Percentiles rank a stretch among this genome's conserved stretches.
These are phyloP conservation scores for Hyaloscypha finlandica DNA, from an alignment of 495 filamentous ascomycete genomes.

Conservation along the genomic window DNA sequence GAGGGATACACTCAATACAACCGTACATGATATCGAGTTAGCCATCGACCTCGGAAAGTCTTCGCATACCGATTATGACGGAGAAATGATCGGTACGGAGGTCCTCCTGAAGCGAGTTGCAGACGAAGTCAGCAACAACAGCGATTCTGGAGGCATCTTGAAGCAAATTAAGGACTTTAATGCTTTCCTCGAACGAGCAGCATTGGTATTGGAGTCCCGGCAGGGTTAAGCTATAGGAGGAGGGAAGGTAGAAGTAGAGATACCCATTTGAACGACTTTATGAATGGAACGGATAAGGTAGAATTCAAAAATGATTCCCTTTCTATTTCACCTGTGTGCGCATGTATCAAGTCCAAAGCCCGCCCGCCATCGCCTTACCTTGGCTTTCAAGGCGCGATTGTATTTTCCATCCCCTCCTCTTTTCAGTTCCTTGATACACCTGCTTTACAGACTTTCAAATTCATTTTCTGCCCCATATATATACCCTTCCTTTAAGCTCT, in stretches of 20 bases:
- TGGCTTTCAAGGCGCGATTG: too few species aligned
- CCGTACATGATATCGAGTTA: conserved; percentile 58
- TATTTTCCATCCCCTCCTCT: too few species aligned
- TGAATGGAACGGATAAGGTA: background rate
- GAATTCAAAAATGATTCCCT: background rate
- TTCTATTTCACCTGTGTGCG: background rate
- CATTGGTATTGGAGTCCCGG: conserved; percentile 45
- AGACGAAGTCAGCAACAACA: conserved; percentile 43
- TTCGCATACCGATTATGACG: background rate
- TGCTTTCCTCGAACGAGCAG: conserved; percentile 54
- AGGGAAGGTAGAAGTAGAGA: conserved; percentile 1
- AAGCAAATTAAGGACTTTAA: conserved; percentile 58
- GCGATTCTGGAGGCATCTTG: conserved; percentile 49
- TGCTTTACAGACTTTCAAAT: too few species aligned
- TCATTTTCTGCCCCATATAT: too few species aligned
- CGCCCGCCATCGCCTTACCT: too few species aligned
- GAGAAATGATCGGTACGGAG: conserved; percentile 46
- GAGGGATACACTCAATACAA: conserved; percentile 48
- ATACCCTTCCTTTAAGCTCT: too few species aligned
- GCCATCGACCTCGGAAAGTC: conserved; percentile 38
- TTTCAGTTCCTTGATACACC: too few species aligned
- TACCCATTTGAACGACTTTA: conserved; percentile 13
- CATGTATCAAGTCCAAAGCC: too few species aligned
- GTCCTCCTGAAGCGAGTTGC: conserved; percentile 49
- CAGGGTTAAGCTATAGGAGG: conserved; percentile 15